phyloP scores from a whole-genome alignment of 305 asterid species.

The Fraxinus angustifolia region DNA sequence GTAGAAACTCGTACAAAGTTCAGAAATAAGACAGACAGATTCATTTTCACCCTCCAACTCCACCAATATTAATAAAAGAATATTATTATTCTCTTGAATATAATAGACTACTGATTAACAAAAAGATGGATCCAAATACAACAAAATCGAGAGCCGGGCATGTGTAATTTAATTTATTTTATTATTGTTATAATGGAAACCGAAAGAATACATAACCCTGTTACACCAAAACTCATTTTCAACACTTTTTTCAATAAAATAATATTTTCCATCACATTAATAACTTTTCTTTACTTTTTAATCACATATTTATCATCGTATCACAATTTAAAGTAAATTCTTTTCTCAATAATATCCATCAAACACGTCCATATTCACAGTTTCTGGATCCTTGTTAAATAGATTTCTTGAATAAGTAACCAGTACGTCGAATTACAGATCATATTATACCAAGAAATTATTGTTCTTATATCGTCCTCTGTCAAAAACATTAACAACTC shows the following conservation, averaged over 20 bases:
- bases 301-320: too few species aligned
- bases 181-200: background rate
- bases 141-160: background rate
- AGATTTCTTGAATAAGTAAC: background rate
- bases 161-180: background rate
- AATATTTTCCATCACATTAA: too few species aligned
- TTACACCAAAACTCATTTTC: too few species aligned
- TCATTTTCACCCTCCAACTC: constrained; percentile 6
- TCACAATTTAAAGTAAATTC: too few species aligned
- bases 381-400: background rate
- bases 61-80: background rate
- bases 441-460: background rate
- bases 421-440: background rate
- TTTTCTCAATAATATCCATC: too few species aligned
- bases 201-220: background rate
- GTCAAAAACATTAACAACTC: background rate
- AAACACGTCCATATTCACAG: background rate
- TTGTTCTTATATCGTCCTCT: background rate
- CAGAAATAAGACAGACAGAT: background rate
- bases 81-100: background rate
- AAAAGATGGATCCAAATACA: background rate
- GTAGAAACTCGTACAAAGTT: background rate
- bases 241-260: too few species aligned
- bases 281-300: too few species aligned
- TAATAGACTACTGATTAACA: background rate